Evolutionary conservation across 78 protist species (phyloP), one percentile per base, ranked within the genome.

Genomic region (Guillardia theta): DNA sequence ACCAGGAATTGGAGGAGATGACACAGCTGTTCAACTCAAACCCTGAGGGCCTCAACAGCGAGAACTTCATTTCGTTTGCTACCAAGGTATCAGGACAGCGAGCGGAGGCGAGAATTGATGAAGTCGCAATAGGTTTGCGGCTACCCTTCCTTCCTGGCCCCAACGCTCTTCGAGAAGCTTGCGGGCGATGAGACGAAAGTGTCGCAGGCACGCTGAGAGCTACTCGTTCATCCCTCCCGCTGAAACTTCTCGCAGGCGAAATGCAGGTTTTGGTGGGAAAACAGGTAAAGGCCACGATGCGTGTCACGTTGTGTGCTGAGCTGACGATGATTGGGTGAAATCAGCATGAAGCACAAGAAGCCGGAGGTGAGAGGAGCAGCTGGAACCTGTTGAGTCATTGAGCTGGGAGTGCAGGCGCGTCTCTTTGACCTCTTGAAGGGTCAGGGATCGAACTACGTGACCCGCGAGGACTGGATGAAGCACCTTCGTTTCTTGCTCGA

Each of bases 401-500:
- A n/a, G n/a, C n/a, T n/a, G n/a, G n/a, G n/a, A n/a, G n/a, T n/a
- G n/a, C n/a, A n/a, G n/a, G n/a, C n/a, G n/a, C n/a, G n/a, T n/a
- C n/a, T n/a, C n/a, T n/a, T n/a, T n/a, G n/a, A n/a, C n/a, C n/a
- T n/a, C n/a, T n/a, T n/a, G n/a, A n/a, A n/a, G n/a, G n/a, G 70
- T 1, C 70, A 58, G 70, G 70, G 70, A n/a, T n/a, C n/a, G n/a
- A n/a, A n/a, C n/a, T n/a, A n/a, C n/a, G 80, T 64, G 80, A 64
- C 80, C 30, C 80, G 80, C 80, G 41, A 15, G 39, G 90, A 78
- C 90, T 78, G 90, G 90, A 18, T 22, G 24, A 18, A 43, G 90
- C 90, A 43, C 90, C 90, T 78, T 1, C 22, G 43, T 18, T 45
- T 43, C 24, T 22, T 78, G 48, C 90, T 78, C 33, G 90, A 78